phyloP scores from a whole-genome alignment of 2,329 filamentous ascomycete species.

The Aaosphaeria pasadenensis region DNA sequence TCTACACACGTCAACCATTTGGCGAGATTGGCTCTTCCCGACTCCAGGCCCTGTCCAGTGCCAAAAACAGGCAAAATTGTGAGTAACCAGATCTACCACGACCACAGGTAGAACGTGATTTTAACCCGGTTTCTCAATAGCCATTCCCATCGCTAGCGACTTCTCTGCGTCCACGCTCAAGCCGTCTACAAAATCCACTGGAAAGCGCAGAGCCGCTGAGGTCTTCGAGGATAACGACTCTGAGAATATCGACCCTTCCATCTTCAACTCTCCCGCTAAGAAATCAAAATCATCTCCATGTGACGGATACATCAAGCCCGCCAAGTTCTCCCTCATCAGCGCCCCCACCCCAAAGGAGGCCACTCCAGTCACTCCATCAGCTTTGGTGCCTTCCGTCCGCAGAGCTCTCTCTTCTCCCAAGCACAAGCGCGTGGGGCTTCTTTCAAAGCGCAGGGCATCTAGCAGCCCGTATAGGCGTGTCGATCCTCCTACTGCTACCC shows the following conservation, averaged over 20 bases:
- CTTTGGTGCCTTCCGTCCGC: constrained; percentile 26
- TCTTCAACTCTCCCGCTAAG: constrained; percentile 52
- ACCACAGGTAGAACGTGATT: background rate
- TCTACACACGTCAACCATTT: constrained; percentile 67
- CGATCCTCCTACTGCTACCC: constrained; percentile 64
- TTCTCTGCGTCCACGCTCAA: constrained; percentile 31
- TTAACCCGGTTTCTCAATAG: constrained; percentile 1
- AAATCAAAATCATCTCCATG: constrained; percentile 46
- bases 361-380: constrained; percentile 22
- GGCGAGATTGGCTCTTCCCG: constrained; percentile 68
- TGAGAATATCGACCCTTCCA: constrained; percentile 59
- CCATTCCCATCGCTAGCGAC: constrained; percentile 29
- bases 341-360: constrained; percentile 19
- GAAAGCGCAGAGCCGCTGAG: constrained; percentile 47
- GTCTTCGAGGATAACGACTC: constrained; percentile 49
- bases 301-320: constrained; percentile 38
- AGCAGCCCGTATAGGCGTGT: constrained; percentile 63
- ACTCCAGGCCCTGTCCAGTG: constrained; percentile 67
- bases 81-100: constrained; percentile 15
- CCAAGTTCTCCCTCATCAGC: constrained; percentile 38
- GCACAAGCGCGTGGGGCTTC: constrained; percentile 65
- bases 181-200: constrained; percentile 24
- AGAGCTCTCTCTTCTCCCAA: constrained; percentile 56
- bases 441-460: constrained; percentile 65
- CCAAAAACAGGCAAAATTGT: constrained; percentile 74